Evolutionary conservation across 352 stramenopile genomes (phyloP), one percentile per base, ranked within the genome.

Genomic region (Stephanocyclus meneghinianus): DNA sequence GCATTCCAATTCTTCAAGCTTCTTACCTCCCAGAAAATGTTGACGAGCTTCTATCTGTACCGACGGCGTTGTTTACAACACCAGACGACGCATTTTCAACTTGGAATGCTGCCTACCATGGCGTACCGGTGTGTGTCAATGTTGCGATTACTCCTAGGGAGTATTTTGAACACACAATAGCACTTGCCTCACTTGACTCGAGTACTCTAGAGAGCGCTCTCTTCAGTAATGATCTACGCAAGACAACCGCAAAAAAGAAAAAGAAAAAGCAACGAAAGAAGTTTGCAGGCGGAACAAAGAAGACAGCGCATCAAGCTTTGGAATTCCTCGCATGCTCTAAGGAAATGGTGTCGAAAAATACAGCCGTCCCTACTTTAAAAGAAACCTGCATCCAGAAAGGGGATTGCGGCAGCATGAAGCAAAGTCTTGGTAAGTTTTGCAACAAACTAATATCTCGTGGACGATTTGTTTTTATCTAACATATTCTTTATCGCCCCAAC

Each of bases 251-350:
- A 35, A 67, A 76, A 57, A 65, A 70, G 53, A 62, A 74, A 51
- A 42, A 71, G 30, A 71, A 71, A 44, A 71, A 71, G 47, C 59
- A 60, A 26, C 59, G 55, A 40, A 77, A 77, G 55, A 75, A 75
- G 42, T 26, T 26, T 26, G 21, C 21, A 26, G 21, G 21, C 21
- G 21, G 21, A 26, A 26, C 21, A 26, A 26, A 26, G 0, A 26
- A 26, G 21, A 26, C 21, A 26, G 21, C 21, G 21, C 21, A 26
- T 26, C 21, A 26, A 26, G 21, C 21, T 26, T 26, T 26, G 1
- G 21, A 26, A 26, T 26, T 26, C 21, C 21, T 26, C 21, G 21
- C 21, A 26, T 26, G 21, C 21, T 26, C 21, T 26, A 26, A 26
- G 21, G 21, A 26, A 26, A 26, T 26, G 21, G 21, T 26, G 21